Evolutionary conservation across 441 rosid genomes (phyloP).

Genomic region (Macaranga tanarius): DNA sequence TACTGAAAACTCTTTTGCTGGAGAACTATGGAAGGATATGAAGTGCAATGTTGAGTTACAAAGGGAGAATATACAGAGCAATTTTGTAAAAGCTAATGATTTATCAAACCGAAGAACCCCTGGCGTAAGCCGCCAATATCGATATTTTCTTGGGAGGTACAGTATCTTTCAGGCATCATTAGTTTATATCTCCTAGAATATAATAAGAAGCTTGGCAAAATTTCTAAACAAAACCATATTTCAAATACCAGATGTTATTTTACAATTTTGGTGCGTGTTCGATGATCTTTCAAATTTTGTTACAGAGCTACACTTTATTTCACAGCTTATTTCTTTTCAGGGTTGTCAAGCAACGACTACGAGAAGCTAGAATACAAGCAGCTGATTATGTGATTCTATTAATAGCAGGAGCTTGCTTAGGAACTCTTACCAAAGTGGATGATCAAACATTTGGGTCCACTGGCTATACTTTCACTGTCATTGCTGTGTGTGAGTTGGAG

Average conservation of each 20-base stretch:
- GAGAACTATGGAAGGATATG: slow-evolving; percentile 74
- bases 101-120: slow-evolving; percentile 78
- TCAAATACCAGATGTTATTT: not conserved
- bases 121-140: slow-evolving; percentile 54
- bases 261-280: too few relatives aligned
- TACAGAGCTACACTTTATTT: not conserved
- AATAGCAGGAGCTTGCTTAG: slow-evolving; percentile 94
- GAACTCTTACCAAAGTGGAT: slow-evolving; percentile 64
- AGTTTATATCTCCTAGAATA: not conserved
- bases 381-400: slow-evolving; percentile 76
- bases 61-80: slow-evolving; percentile 51
- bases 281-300: slow-evolving; percentile 1
- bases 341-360: slow-evolving; percentile 69
- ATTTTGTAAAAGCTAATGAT: slow-evolving; percentile 51
- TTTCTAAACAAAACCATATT: not conserved
- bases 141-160: slow-evolving; percentile 84
- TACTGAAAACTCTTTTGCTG: slow-evolving; percentile 51
- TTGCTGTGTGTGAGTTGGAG: slow-evolving; percentile 83
- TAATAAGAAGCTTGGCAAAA: not conserved
- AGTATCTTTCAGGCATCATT: not conserved
- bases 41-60: slow-evolving; percentile 49
- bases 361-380: slow-evolving; percentile 78
- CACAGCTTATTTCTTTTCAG: slow-evolving; percentile 17
- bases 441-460: slow-evolving; percentile 74
- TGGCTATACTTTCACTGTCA: slow-evolving; percentile 82